Evolutionary conservation across 2,329 filamentous ascomycete species (phyloP).

Genomic region (Cercospora zeina): DNA sequence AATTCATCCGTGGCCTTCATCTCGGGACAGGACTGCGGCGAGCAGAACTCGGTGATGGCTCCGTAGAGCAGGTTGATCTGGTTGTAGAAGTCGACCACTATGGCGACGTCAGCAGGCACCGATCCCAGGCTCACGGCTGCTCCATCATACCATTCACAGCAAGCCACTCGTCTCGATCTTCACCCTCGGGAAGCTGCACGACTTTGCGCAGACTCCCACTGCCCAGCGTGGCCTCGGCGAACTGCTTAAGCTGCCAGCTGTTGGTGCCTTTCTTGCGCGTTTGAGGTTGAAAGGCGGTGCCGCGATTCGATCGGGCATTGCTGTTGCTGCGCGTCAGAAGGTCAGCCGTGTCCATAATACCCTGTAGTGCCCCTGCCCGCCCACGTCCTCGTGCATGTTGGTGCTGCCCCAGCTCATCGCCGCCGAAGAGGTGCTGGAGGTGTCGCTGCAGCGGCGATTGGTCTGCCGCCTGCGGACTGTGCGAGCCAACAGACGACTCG

Average conservation of each 20-base stretch:
- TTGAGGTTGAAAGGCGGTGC: conserved; percentile 88
- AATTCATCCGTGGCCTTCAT: conserved; percentile 99
- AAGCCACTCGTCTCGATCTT: conserved; percentile 97
- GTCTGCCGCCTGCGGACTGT: conserved; percentile 37
- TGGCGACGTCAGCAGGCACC: conserved; percentile 14
- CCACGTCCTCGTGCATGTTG: conserved; percentile 26
- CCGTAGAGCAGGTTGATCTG: conserved; percentile 99
- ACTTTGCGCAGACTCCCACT: conserved; percentile 94
- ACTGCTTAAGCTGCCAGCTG: conserved; percentile 93
- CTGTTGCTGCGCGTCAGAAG: conserved; percentile 45
- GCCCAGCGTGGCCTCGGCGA: conserved; percentile 94
- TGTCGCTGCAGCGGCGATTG: conserved; percentile 40
- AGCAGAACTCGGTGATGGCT: conserved; percentile 98
- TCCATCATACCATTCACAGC: conserved; percentile 78
- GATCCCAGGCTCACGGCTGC: background rate
- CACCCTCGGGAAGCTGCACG: conserved; percentile 93
- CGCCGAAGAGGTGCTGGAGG: conserved; percentile 35
- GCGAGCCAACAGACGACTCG: conserved; percentile 41
- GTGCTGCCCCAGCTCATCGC: conserved; percentile 29
- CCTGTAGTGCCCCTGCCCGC: conserved; percentile 31
- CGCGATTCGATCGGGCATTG: conserved; percentile 62
- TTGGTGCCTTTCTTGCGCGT: conserved; percentile 80
- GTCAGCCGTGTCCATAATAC: conserved; percentile 39
- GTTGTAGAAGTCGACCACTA: conserved; percentile 99
- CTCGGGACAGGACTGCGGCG: conserved; percentile 91